Evolutionary conservation across 306 rosid species (phyloP), one percentile per base, ranked within the genome.

Genomic region (Hylodesmum podocarpum): DNA sequence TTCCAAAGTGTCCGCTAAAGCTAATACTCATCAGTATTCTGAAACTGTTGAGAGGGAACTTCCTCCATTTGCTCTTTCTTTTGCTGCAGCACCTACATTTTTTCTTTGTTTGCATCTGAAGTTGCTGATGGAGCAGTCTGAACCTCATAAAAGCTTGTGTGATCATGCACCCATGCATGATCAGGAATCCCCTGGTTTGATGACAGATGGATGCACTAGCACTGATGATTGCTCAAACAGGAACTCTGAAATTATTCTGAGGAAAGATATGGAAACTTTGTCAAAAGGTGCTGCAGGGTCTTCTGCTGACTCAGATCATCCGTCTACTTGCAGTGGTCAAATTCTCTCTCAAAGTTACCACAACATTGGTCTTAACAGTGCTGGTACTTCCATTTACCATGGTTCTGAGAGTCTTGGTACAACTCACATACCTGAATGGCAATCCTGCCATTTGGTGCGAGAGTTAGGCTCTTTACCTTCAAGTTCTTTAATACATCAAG

Each of bases 11-110:
- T 90, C 86, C 78, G 58, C 86, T 39, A 67, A 74, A 80, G 81
- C 82, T 49, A 79, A 75, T 72, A 66, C 66, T 33, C 68, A 80
- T 47, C 78, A 72, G 71, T 71, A 73, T 73, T 79, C 83, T 72
- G 75, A 24, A 85, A 47, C 79, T 66, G 86, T 82, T 72, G 78
- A 80, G 77, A 82, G 76, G 78, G 88, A 84, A 73, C 86, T 89
- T 82, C 91, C 89, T 71, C 89, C 94, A 14, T 86, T 91, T 79
- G 81, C 94, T 76, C 94, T 91, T 82, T 84, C 91, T 77, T 89
- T 88, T 83, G 80, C 94, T 62, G 96, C 99, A 57, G 93, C 96
- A 2, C 97, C 99, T 47, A 76, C 94, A 21, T 92, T 88, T 83
- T 91, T 92, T 78, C 79, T 96, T 73, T 78, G 88, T 78, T 81